phyloP scores from a whole-genome alignment of 2,329 filamentous ascomycete species.

The Colletotrichum falcatum region DNA sequence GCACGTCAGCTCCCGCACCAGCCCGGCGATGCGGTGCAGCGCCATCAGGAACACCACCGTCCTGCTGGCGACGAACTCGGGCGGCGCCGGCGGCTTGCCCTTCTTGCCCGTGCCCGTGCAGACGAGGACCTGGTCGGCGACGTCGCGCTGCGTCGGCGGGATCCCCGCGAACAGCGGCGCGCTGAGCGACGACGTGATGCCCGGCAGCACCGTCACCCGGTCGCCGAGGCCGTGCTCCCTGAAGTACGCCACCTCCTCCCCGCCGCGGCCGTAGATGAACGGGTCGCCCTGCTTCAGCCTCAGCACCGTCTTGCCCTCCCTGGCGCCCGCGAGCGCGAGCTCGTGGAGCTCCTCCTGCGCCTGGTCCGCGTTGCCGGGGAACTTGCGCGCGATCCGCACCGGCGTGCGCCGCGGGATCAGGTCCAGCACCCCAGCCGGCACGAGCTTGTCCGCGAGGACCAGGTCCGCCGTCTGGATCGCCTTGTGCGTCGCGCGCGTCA shows the following conservation, averaged over 20 bases:
- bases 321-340: slow-evolving; percentile 76
- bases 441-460: slow-evolving; percentile 88
- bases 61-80: slow-evolving; percentile 78
- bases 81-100: slow-evolving; percentile 84
- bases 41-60: slow-evolving; percentile 98
- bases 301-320: slow-evolving; percentile 80
- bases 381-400: slow-evolving; percentile 94
- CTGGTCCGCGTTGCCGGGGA: slow-evolving; percentile 94
- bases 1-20: slow-evolving; percentile 77
- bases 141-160: slow-evolving; percentile 87
- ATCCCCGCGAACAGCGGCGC: slow-evolving; percentile 91
- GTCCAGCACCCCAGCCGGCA: slow-evolving; percentile 85
- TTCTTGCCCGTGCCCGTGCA: slow-evolving; percentile 97
- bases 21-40: slow-evolving; percentile 81
- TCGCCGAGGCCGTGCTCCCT: slow-evolving; percentile 75
- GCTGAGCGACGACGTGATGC: slow-evolving; percentile 88
- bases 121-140: slow-evolving; percentile 93
- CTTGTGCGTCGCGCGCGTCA: slow-evolving; percentile 85
- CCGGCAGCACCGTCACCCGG: slow-evolving; percentile 79
- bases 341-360: slow-evolving; percentile 91
- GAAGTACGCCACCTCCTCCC: slow-evolving; percentile 92
- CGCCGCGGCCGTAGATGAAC: slow-evolving; percentile 94
- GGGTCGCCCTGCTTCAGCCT: slow-evolving; percentile 97
- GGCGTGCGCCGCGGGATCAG: slow-evolving; percentile 90
- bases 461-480: slow-evolving; percentile 81